These are phyloP conservation scores for Talaromyces proteolyticus DNA, from an alignment of 495 filamentous ascomycete species.

Conservation along the genomic window DNA sequence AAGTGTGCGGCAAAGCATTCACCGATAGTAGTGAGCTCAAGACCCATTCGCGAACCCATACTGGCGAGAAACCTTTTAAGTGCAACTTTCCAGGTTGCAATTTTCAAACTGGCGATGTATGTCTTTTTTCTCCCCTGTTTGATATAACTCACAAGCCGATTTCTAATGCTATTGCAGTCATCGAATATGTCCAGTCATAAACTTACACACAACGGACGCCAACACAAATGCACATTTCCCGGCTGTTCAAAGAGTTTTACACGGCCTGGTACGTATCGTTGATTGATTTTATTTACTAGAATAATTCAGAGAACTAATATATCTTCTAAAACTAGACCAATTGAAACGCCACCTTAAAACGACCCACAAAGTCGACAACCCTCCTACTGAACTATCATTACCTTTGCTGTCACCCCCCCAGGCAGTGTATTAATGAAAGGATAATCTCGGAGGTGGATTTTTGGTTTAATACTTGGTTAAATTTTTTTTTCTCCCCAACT, in stretches of 20 bases:
- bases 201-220: slow-evolving; percentile 41
- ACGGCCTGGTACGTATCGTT: slow-evolving; percentile 31
- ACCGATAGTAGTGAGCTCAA: slow-evolving; percentile 46
- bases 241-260: slow-evolving; percentile 44
- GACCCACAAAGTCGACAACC: slow-evolving; percentile 31
- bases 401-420: background rate
- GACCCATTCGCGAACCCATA: slow-evolving; percentile 47
- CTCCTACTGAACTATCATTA: background rate
- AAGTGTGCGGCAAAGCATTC: slow-evolving; percentile 38
- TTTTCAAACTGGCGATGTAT: slow-evolving; percentile 42
- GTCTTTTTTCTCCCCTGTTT: slow-evolving; percentile 7
- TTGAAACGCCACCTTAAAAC: slow-evolving; percentile 39
- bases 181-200: slow-evolving; percentile 46
- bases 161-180: too few species aligned
- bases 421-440: background rate
- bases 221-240: slow-evolving; percentile 35
- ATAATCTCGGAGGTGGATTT: background rate
- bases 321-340: slow-evolving; percentile 25
- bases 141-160: background rate
- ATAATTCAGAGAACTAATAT: background rate
- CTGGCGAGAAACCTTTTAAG: slow-evolving; percentile 45
- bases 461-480: background rate
- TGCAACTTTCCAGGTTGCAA: slow-evolving; percentile 43
- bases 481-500: background rate
- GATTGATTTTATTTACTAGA: slow-evolving; percentile 4